Evolutionary conservation across 495 filamentous ascomycete genomes (phyloP).

Genomic region (Penicillium canariense): DNA sequence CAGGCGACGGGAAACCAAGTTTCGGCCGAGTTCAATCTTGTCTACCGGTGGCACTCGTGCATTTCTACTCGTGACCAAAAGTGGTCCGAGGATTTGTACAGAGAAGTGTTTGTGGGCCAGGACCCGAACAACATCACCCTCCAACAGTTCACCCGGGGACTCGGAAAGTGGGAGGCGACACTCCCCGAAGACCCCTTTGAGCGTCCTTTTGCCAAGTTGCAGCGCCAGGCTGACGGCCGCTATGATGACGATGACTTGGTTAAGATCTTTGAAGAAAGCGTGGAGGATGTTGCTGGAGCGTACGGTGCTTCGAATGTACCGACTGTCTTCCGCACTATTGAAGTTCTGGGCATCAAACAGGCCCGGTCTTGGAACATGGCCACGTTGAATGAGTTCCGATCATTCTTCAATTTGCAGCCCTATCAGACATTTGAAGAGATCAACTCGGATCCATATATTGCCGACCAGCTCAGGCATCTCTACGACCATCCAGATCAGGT

Average conservation of each 20-base stretch:
- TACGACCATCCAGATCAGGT: slow-evolving; percentile 80
- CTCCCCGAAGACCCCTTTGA: slow-evolving; percentile 62
- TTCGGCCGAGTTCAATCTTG: slow-evolving; percentile 73
- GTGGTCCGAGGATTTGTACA: slow-evolving; percentile 69
- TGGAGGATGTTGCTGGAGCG: slow-evolving; percentile 58
- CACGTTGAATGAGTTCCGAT: slow-evolving; percentile 83
- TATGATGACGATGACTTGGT: slow-evolving; percentile 69
- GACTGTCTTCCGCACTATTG: slow-evolving; percentile 65
- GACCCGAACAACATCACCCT: slow-evolving; percentile 49
- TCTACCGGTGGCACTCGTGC: slow-evolving; percentile 80
- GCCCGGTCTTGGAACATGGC: slow-evolving; percentile 79
- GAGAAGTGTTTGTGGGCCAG: slow-evolving; percentile 55
- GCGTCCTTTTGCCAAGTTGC: slow-evolving; percentile 62
- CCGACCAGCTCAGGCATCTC: slow-evolving; percentile 65
- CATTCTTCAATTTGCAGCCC: slow-evolving; percentile 72
- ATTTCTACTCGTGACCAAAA: slow-evolving; percentile 69
- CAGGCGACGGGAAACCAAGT: slow-evolving; percentile 65
- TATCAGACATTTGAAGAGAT: slow-evolving; percentile 83
- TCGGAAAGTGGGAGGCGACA: slow-evolving; percentile 56
- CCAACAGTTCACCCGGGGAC: slow-evolving; percentile 56
- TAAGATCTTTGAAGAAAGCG: slow-evolving; percentile 59
- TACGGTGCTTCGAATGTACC: slow-evolving; percentile 78
- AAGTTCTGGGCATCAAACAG: slow-evolving; percentile 84
- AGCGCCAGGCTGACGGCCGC: slow-evolving; percentile 57
- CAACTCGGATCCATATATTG: slow-evolving; percentile 73